These are phyloP conservation scores for Lanzia echinophila DNA, from an alignment of 2,329 filamentous ascomycete species.

Conservation along the genomic window DNA sequence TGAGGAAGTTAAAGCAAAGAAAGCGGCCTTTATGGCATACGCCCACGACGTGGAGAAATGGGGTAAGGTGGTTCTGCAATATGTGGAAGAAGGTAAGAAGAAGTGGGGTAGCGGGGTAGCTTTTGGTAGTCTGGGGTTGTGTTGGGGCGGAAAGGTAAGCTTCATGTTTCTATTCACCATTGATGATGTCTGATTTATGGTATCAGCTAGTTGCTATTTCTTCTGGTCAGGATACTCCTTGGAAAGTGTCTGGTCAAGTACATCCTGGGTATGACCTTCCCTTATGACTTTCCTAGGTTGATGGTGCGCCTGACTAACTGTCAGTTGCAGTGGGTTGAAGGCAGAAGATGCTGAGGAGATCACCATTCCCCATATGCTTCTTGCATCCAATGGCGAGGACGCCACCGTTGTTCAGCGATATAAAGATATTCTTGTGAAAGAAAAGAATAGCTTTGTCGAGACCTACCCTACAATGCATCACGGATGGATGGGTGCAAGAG, in stretches of 20 bases:
- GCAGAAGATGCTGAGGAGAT: constrained; percentile 38
- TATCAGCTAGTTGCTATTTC: constrained; percentile 17
- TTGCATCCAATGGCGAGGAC: constrained; percentile 45
- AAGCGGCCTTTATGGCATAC: constrained; percentile 5
- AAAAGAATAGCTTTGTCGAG: constrained; percentile 32
- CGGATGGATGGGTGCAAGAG: constrained; percentile 41
- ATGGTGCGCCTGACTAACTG: neutral
- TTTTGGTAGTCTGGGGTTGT: constrained; percentile 24
- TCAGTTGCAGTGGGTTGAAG: constrained; percentile 12
- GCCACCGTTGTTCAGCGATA: constrained; percentile 37
- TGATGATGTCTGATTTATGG: neutral
- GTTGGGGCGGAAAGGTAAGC: constrained; percentile 27
- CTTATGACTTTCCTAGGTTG: neutral
- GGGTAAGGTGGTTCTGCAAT: constrained; percentile 27
- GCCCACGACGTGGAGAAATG: neutral
- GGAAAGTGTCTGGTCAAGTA: constrained; percentile 22
- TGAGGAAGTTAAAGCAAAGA: constrained; percentile 37
- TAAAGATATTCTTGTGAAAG: constrained; percentile 35
- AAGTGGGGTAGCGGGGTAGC: constrained; percentile 48
- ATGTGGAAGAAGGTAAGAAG: constrained; percentile 27
- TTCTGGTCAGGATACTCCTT: constrained; percentile 16
- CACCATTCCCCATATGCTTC: constrained; percentile 41
- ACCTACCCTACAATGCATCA: constrained; percentile 21
- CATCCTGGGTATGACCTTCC: constrained; percentile 19
- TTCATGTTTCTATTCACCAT: neutral